Conservation (phyloP, 768 basidiomycete species). For the Lyophyllum decastes region DNA sequence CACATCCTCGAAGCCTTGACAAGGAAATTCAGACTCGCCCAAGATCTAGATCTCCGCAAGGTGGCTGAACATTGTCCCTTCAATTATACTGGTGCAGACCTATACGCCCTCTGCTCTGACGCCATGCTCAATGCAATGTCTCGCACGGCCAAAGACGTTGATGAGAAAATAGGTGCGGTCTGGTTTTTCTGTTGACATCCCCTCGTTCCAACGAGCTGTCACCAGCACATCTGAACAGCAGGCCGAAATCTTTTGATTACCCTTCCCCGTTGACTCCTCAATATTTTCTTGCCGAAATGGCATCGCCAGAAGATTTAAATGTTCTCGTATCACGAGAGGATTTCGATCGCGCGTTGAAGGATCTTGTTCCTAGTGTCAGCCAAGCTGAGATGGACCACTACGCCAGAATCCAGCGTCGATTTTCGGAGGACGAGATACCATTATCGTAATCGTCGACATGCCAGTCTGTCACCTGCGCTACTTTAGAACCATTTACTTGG, state of each 20-base stretch:
- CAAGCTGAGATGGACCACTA: slow-evolving; percentile 87
- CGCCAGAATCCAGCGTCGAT: slow-evolving; percentile 64
- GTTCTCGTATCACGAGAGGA: slow-evolving; percentile 77
- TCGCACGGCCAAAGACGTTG: slow-evolving; percentile 78
- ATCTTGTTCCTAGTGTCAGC: slow-evolving; percentile 81
- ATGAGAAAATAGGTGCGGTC: slow-evolving; percentile 66
- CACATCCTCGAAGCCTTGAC: slow-evolving; percentile 90
- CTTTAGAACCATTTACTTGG: slow-evolving; percentile 59
- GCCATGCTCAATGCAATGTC: slow-evolving; percentile 96
- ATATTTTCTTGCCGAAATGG: slow-evolving; percentile 87
- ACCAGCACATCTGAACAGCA: slow-evolving; percentile 48
- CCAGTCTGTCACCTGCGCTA: background rate
- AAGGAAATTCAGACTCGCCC: slow-evolving; percentile 84
- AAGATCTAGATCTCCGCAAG: slow-evolving; percentile 56
- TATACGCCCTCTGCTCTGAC: slow-evolving; percentile 96
- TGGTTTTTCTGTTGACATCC: background rate
- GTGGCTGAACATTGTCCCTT: slow-evolving; percentile 82
- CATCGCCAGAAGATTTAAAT: slow-evolving; percentile 63
- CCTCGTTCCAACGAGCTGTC: background rate
- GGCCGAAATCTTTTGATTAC: slow-evolving; percentile 42
- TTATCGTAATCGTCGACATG: background rate
- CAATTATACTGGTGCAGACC: slow-evolving; percentile 97
- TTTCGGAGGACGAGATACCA: slow-evolving; percentile 41
- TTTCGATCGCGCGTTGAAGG: slow-evolving; percentile 71
- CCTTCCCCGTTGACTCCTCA: slow-evolving; percentile 81